phyloP scores from a whole-genome alignment of 306 rosid genomes.

The Biancaea sappan region DNA sequence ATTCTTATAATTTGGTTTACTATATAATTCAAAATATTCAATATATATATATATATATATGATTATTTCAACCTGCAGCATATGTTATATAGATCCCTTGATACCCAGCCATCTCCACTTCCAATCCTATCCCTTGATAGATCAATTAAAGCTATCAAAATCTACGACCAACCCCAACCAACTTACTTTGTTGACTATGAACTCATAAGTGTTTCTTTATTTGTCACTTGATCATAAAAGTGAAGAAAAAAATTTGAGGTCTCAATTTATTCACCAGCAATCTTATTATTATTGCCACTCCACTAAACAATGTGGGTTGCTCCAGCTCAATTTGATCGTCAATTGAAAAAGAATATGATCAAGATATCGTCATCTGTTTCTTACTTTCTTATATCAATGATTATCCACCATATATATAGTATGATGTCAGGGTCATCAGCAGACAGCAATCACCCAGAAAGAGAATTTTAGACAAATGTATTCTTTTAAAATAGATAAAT shows the following conservation, averaged over 20 bases:
- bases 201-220: slow-evolving; percentile 7
- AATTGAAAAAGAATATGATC: no score
- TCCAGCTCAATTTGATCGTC: background rate
- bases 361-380: no score
- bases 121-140: slow-evolving; percentile 19
- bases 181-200: background rate
- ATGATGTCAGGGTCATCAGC: no score
- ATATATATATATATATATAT: background rate
- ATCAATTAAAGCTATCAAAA: background rate
- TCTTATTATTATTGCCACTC: background rate
- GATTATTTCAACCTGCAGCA: background rate
- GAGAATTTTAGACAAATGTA: no score
- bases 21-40: no score
- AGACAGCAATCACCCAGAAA: no score
- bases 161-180: background rate
- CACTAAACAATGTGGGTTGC: background rate
- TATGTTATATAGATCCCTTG: background rate
- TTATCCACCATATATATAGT: no score
- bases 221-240: background rate
- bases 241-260: background rate
- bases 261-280: background rate
- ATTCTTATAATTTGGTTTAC: no score
- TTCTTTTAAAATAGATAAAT: no score
- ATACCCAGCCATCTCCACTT: slow-evolving; percentile 21
- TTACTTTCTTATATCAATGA: no score